These are phyloP conservation scores for Wickerhamiella sergipiensis DNA, from an alignment of 805 yeast species.

Conservation along the genomic window DNA sequence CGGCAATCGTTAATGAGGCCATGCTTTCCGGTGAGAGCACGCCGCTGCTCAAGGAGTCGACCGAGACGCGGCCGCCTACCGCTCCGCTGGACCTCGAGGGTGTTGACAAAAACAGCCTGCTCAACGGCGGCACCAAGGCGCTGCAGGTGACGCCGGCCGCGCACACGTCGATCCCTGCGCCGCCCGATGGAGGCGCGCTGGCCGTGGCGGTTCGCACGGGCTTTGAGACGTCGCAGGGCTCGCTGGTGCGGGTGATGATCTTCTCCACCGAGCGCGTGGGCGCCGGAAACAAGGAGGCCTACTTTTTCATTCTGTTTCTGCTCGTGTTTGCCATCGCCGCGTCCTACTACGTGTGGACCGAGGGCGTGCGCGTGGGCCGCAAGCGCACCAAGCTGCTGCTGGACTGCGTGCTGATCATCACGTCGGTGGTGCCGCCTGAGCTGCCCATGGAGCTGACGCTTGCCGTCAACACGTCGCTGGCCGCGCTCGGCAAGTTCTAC, in stretches of 20 bases:
- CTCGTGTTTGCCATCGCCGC: slow-evolving; percentile 89
- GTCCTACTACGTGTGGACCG: slow-evolving; percentile 95
- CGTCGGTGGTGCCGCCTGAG: slow-evolving; percentile 98
- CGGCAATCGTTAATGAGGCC: slow-evolving; percentile 95
- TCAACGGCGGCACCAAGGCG: slow-evolving; percentile 95
- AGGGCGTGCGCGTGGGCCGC: slow-evolving; percentile 93
- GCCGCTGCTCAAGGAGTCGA: slow-evolving; percentile 85
- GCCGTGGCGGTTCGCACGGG: slow-evolving; percentile 89
- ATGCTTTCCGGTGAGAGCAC: slow-evolving; percentile 99
- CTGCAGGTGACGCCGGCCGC: slow-evolving; percentile 75
- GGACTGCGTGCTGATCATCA: slow-evolving; percentile 89
- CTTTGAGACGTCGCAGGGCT: slow-evolving; percentile 97
- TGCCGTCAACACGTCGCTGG: slow-evolving; percentile 89
- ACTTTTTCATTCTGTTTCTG: slow-evolving; percentile 80
- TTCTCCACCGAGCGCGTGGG: slow-evolving; percentile 93
- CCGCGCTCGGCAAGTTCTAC: slow-evolving; percentile 74
- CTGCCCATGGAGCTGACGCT: slow-evolving; percentile 97
- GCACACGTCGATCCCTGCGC: slow-evolving; percentile 32
- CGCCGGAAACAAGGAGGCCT: slow-evolving; percentile 89
- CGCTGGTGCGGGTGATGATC: slow-evolving; percentile 93
- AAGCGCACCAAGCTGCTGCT: slow-evolving; percentile 83
- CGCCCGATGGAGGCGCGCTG: slow-evolving; percentile 88
- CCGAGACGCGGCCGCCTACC: slow-evolving; percentile 61
- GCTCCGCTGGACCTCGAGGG: slow-evolving; percentile 66
- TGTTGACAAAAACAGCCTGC: slow-evolving; percentile 71